phyloP scores from a whole-genome alignment of 768 basidiomycete species.

The Amanita jacksonii region DNA sequence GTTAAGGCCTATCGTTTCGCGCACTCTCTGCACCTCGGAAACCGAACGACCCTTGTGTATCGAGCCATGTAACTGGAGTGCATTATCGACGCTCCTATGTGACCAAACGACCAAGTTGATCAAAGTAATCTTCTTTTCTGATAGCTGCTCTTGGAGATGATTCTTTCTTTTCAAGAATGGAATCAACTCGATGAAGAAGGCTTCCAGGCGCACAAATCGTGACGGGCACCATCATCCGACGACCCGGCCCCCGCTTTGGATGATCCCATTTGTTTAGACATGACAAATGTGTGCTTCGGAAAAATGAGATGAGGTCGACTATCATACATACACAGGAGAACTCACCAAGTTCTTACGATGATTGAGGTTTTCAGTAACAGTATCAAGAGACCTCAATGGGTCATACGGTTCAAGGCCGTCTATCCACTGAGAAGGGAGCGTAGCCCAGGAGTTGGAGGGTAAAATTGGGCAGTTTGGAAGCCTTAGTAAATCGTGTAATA shows the following conservation, averaged over 20 bases:
- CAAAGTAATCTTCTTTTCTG: not conserved
- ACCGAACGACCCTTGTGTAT: not conserved
- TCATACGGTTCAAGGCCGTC: not conserved
- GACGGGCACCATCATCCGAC: no score
- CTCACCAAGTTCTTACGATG: not conserved
- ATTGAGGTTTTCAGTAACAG: not conserved
- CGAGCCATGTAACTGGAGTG: not conserved
- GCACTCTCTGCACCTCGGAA: not conserved
- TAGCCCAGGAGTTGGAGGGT: not conserved
- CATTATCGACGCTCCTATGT: not conserved
- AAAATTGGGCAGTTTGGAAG: constrained; percentile 2
- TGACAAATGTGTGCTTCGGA: not conserved
- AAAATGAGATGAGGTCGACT: not conserved
- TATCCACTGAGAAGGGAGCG: not conserved
- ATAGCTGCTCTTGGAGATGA: not conserved
- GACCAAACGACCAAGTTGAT: not conserved
- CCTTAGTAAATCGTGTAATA: no score
- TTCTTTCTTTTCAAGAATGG: not conserved
- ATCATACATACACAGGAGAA: not conserved
- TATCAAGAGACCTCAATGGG: no score
- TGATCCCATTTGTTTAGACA: not conserved
- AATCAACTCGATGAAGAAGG: not conserved
- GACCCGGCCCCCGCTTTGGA: no score
- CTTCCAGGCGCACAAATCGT: not conserved
- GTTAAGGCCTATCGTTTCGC: constrained; percentile 19